These are phyloP conservation scores for Penicillium olsonii DNA, from an alignment of 2,329 filamentous ascomycete genomes.

Conservation along the genomic window DNA sequence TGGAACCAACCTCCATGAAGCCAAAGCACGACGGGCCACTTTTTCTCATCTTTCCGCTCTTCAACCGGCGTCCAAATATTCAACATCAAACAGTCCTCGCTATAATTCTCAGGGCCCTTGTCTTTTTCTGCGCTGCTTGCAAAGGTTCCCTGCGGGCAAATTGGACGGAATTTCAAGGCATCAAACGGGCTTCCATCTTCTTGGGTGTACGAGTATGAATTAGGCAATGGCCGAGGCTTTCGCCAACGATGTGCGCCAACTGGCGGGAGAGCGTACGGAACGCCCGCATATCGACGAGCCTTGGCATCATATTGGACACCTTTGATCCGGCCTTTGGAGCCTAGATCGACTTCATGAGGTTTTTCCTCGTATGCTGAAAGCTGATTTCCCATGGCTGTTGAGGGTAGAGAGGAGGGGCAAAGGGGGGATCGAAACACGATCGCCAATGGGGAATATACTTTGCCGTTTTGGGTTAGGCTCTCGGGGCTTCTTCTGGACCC, in stretches of 20 bases:
- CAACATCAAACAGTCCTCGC: slow-evolving; percentile 53
- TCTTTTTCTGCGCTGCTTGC: slow-evolving; percentile 18
- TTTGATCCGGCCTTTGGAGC: slow-evolving; percentile 8
- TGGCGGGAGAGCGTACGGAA: slow-evolving; percentile 47
- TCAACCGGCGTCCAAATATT: slow-evolving; percentile 52
- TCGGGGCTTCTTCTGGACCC: not conserved
- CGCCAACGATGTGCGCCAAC: slow-evolving; percentile 41
- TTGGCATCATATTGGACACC: slow-evolving; percentile 24
- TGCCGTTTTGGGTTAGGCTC: not conserved
- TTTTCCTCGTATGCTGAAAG: not conserved
- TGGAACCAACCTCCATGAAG: slow-evolving; percentile 53
- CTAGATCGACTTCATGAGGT: not conserved
- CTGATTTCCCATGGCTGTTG: not conserved
- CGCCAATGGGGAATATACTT: not conserved
- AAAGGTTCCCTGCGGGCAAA: slow-evolving; percentile 46
- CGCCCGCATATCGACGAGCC: slow-evolving; percentile 33
- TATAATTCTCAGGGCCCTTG: slow-evolving; percentile 28
- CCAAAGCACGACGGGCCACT: slow-evolving; percentile 36
- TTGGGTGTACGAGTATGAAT: slow-evolving; percentile 30
- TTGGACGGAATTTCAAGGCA: slow-evolving; percentile 38
- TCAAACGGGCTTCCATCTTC: slow-evolving; percentile 33
- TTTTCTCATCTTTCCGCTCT: slow-evolving; percentile 12
- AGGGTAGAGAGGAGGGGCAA: not conserved
- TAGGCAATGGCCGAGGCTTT: slow-evolving; percentile 38
- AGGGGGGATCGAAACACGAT: not conserved